phyloP scores from a whole-genome alignment of 2,329 filamentous ascomycete genomes.

The Fusarium sp. region DNA sequence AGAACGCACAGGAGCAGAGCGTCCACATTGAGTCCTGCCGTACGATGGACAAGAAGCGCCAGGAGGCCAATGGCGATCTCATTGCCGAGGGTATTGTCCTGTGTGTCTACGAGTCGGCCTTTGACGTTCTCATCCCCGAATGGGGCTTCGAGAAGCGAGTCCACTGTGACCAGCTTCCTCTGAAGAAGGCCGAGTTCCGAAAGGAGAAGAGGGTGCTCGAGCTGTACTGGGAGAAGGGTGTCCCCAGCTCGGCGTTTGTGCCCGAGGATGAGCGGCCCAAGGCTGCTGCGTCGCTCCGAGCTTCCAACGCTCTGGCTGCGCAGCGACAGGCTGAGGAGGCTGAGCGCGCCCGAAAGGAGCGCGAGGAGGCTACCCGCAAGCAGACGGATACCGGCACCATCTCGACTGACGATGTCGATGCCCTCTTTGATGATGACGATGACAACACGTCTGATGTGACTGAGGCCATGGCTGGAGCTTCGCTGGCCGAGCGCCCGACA shows the following conservation, averaged over 20 bases:
- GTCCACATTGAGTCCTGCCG: conserved; percentile 98
- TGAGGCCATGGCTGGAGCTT: conserved; percentile 91
- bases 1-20: conserved; percentile 97
- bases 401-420: conserved; percentile 89
- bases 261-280: conserved; percentile 97
- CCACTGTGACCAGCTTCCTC: conserved; percentile 94
- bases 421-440: conserved; percentile 94
- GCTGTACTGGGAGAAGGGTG: conserved; percentile 99
- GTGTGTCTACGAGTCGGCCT: conserved; percentile 97
- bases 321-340: conserved; percentile 83
- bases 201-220: conserved; percentile 95
- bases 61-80: conserved; percentile 86
- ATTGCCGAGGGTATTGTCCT: conserved; percentile 96
- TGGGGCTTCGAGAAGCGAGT: conserved; percentile 99
- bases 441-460: conserved; percentile 87
- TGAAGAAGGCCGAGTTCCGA: conserved; percentile 99
- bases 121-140: conserved; percentile 96
- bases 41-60: conserved; percentile 89
- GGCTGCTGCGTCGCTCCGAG: conserved; percentile 74
- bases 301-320: conserved; percentile 76
- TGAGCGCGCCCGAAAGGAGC: conserved; percentile 81
- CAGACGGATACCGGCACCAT: conserved; percentile 95
- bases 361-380: conserved; percentile 88
- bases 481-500: conserved; percentile 84
- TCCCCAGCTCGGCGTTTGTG: conserved; percentile 93